phyloP scores from a whole-genome alignment of 2,329 filamentous ascomycete genomes.

The Fusarium bulbicola region DNA sequence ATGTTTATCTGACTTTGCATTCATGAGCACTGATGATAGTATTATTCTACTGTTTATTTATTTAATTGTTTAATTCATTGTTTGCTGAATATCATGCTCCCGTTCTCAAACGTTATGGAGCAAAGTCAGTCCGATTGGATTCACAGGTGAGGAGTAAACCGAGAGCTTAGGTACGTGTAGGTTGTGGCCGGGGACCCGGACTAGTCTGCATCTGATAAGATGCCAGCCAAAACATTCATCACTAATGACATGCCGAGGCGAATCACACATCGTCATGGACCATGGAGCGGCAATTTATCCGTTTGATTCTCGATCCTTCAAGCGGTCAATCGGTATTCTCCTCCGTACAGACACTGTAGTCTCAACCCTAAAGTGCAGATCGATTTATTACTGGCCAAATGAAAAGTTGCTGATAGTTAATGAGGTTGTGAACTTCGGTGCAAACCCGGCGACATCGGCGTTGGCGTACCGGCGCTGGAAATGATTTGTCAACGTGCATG shows the following conservation, averaged over 20 bases:
- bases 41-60: neutral
- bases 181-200: conserved; percentile 8
- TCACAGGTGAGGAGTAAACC: conserved; percentile 3
- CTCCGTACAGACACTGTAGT: conserved; percentile 14
- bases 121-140: neutral
- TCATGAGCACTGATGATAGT: neutral
- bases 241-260: conserved; percentile 30
- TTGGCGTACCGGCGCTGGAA: neutral
- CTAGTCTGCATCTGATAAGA: conserved; percentile 38
- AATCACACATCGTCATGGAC: conserved; percentile 19
- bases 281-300: conserved; percentile 8
- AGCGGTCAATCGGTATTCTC: conserved; percentile 7
- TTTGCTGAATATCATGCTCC: neutral
- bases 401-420: conserved; percentile 27
- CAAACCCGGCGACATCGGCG: conserved; percentile 20
- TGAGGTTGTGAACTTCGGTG: conserved; percentile 4
- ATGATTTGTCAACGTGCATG: conserved; percentile 4
- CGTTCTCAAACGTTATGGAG: neutral
- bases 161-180: conserved; percentile 1
- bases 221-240: conserved; percentile 20
- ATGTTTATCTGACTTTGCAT: neutral
- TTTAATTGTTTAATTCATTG: neutral
- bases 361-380: conserved; percentile 21
- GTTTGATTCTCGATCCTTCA: neutral
- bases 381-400: conserved; percentile 29